phyloP scores from a whole-genome alignment of 2,329 filamentous ascomycete species.

The Pleurostoma richardsiae region DNA sequence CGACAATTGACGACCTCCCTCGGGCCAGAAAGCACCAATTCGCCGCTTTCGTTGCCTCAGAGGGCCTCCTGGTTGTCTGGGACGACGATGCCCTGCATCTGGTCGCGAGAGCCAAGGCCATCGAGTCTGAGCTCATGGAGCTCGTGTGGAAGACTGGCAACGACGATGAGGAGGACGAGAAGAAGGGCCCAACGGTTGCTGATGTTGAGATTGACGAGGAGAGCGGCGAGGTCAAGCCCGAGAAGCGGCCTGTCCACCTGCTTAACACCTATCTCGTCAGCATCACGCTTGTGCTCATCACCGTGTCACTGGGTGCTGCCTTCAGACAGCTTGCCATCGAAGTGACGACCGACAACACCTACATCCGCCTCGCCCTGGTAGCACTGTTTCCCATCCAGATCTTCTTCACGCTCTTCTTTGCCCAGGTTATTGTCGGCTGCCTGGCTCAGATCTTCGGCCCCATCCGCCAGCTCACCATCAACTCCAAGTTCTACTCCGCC shows the following conservation, averaged over 20 bases:
- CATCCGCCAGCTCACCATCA: conserved; percentile 64
- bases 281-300: conserved; percentile 61
- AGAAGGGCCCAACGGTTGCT: conserved; percentile 42
- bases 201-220: conserved; percentile 65
- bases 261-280: conserved; percentile 66
- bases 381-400: conserved; percentile 65
- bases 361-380: conserved; percentile 59
- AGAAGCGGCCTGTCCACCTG: conserved; percentile 62
- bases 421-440: conserved; percentile 71
- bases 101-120: conserved; percentile 62
- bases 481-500: conserved; percentile 80
- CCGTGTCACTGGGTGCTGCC: conserved; percentile 62
- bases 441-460: conserved; percentile 73
- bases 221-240: conserved; percentile 60
- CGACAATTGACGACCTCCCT: conserved; percentile 64
- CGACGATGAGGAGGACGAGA: conserved; percentile 45
- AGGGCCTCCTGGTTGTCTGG: conserved; percentile 72
- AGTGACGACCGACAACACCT: conserved; percentile 58
- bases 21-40: conserved; percentile 74
- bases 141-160: conserved; percentile 65
- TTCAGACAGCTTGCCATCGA: conserved; percentile 65
- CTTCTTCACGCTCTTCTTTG: conserved; percentile 80
- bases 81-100: conserved; percentile 73
- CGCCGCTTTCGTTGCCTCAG: conserved; percentile 70
- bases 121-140: conserved; percentile 73